These are phyloP conservation scores for Herpetospermum pedunculosum DNA, from an alignment of 306 rosid genomes.

Conservation along the genomic window DNA sequence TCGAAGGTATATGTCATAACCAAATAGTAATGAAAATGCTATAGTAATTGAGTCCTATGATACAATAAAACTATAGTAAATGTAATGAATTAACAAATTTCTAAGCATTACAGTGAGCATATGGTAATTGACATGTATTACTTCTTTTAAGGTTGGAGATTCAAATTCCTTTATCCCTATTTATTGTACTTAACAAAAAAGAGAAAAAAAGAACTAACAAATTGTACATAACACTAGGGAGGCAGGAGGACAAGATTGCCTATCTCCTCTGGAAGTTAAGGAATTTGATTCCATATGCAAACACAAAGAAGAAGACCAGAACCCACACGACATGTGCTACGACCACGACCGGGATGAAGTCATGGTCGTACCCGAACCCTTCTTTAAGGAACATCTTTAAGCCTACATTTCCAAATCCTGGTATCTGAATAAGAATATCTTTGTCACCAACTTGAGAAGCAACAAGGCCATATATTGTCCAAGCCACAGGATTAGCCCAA, in stretches of 20 bases:
- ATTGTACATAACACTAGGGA: background rate
- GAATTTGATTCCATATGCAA: slow-evolving; percentile 55
- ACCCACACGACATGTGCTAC: slow-evolving; percentile 36
- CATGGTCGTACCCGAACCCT: slow-evolving; percentile 27
- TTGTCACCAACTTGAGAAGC: slow-evolving; percentile 32
- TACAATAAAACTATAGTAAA: too few relatives aligned
- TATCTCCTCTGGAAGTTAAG: slow-evolving; percentile 53
- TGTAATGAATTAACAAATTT: too few relatives aligned
- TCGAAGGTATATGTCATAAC: too few relatives aligned
- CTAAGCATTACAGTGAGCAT: too few relatives aligned
- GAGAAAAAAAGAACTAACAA: too few relatives aligned
- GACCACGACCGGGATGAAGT: slow-evolving; percentile 33
- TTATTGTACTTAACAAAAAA: too few relatives aligned
- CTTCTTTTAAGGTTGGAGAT: too few relatives aligned
- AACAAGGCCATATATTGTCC: slow-evolving; percentile 36
- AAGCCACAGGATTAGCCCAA: slow-evolving; percentile 37
- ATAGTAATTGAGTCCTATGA: too few relatives aligned
- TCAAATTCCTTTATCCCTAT: too few relatives aligned
- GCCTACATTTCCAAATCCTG: slow-evolving; percentile 15
- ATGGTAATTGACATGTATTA: too few relatives aligned
- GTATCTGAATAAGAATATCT: slow-evolving; percentile 11
- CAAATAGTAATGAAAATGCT: too few relatives aligned
- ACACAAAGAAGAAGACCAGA: slow-evolving; percentile 36
- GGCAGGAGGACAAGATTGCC: background rate
- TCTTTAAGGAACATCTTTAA: slow-evolving; percentile 30